These are phyloP conservation scores for Backusella parvicylindrica DNA, from an alignment of 192 early-diverging fungal genomes.

Conservation along the genomic window DNA sequence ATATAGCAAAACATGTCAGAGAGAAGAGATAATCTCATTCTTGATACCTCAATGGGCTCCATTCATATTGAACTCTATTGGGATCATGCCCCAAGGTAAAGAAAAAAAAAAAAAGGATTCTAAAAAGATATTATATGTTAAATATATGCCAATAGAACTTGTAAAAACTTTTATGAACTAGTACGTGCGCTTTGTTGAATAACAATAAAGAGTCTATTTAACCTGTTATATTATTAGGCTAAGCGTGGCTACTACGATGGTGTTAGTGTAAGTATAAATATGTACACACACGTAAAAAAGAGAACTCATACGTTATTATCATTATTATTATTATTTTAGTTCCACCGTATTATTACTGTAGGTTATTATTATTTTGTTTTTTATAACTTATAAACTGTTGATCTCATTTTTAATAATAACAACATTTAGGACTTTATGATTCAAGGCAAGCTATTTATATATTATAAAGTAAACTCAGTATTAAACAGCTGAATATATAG, in stretches of 20 bases:
- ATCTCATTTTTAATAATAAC: neutral
- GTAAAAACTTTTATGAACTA: slow-evolving; percentile 82
- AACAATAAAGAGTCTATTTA: no score
- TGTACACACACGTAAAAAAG: neutral
- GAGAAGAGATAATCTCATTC: slow-evolving; percentile 27
- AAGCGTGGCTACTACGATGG: slow-evolving; percentile 82
- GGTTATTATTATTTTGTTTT: neutral
- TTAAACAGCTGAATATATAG: no score
- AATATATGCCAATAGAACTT: slow-evolving; percentile 37
- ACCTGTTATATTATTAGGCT: slow-evolving; percentile 51
- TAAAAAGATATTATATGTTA: neutral
- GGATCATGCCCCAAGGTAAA: slow-evolving; percentile 74
- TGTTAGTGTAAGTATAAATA: slow-evolving; percentile 51
- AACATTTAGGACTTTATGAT: slow-evolving; percentile 86
- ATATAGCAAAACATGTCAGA: neutral
- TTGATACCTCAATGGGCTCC: slow-evolving; percentile 53
- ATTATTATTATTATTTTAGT: slow-evolving; percentile 39
- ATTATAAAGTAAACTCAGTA: no score
- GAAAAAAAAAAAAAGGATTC: neutral
- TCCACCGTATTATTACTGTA: slow-evolving; percentile 73
- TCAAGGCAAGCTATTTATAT: slow-evolving; percentile 67
- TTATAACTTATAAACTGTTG: neutral
- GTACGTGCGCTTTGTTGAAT: slow-evolving; percentile 37
- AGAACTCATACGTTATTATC: neutral
- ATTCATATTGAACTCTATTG: slow-evolving; percentile 82